Conservation (phyloP, 169 alveolate genomes). For the Eimeria necatrix region DNA sequence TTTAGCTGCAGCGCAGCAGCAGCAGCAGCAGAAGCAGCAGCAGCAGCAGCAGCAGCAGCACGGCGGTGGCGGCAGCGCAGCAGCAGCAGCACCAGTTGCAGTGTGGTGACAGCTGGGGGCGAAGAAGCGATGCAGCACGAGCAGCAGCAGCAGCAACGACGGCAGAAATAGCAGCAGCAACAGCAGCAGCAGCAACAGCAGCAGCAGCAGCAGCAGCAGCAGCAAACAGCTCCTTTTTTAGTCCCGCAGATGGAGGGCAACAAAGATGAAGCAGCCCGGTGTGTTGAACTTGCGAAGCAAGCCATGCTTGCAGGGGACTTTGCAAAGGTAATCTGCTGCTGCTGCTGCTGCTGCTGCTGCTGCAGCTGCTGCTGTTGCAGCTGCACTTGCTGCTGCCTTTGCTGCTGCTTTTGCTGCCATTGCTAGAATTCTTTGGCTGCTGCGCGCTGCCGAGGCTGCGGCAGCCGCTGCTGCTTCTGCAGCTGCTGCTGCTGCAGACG, state of each 20-base stretch:
- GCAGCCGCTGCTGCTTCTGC: neutral
- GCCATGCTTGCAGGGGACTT: conserved; percentile 86
- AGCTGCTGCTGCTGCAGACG: neutral
- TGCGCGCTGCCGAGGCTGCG: neutral
- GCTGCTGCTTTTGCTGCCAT: neutral
- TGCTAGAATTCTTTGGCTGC: neutral
- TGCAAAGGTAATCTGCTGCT: conserved; percentile 80
- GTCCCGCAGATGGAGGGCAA: conserved; percentile 86
- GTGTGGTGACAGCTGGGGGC: too few species aligned
- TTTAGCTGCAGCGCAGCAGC: too few species aligned
- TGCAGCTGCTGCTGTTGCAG: neutral
- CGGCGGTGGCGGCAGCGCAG: too few species aligned
- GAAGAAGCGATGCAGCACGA: too few species aligned
- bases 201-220: neutral
- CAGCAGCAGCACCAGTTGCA: too few species aligned
- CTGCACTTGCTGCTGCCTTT: neutral
- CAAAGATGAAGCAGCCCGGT: conserved; percentile 87
- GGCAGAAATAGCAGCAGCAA: too few species aligned
- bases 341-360: conserved; percentile 19
- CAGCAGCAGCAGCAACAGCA: neutral
- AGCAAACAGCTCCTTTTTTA: neutral
- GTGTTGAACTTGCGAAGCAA: conserved; percentile 85
- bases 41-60: too few species aligned
- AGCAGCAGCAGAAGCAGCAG: too few species aligned
- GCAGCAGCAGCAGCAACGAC: too few species aligned